Percentiles rank a stretch among this genome's conserved stretches.
Conservation (phyloP, 1,284 basidiomycete genomes). For the Microbotryum lychnidis-dioicae region DNA sequence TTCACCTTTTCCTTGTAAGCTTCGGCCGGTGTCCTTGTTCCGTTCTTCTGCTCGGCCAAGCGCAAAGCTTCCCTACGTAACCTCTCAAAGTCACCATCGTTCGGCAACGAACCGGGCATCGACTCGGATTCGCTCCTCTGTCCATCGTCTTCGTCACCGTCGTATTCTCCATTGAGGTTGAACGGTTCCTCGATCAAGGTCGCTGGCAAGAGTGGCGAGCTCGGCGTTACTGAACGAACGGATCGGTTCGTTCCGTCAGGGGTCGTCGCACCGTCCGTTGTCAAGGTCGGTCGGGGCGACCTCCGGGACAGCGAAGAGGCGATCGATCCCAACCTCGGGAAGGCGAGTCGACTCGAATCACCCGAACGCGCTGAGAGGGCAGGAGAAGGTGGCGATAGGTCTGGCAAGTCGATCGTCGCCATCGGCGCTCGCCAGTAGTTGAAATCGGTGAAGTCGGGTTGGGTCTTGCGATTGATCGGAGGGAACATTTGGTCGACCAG, state of each 20-base stretch:
- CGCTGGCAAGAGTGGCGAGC: slow-evolving; percentile 19
- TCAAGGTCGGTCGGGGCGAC: slow-evolving; percentile 19
- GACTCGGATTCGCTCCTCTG: slow-evolving; percentile 24
- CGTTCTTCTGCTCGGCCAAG: background rate
- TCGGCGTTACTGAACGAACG: slow-evolving; percentile 11
- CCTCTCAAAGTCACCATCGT: slow-evolving; percentile 31
- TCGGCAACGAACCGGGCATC: slow-evolving; percentile 36
- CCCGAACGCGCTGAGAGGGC: slow-evolving; percentile 87
- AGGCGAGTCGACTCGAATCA: slow-evolving; percentile 27
- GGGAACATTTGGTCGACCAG: slow-evolving; percentile 99
- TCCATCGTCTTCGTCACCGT: slow-evolving; percentile 19
- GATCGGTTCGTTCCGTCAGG: slow-evolving; percentile 3
- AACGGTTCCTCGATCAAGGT: slow-evolving; percentile 23
- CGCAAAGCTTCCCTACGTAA: slow-evolving; percentile 13
- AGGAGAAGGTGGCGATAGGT: slow-evolving; percentile 57
- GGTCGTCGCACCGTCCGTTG: slow-evolving; percentile 12
- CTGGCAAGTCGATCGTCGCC: slow-evolving; percentile 58
- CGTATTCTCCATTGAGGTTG: slow-evolving; percentile 15
- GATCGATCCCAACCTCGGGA: slow-evolving; percentile 29
- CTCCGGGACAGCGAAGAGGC: slow-evolving; percentile 27
- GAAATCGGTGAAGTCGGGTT: slow-evolving; percentile 90
- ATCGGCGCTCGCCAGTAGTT: slow-evolving; percentile 88
- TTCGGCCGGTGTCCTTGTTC: slow-evolving; percentile 24
- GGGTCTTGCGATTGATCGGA: slow-evolving; percentile 77
- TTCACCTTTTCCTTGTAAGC: slow-evolving; percentile 26